Evolutionary conservation across 257 asterid species (phyloP).

Genomic region (Capsicum chinense): DNA sequence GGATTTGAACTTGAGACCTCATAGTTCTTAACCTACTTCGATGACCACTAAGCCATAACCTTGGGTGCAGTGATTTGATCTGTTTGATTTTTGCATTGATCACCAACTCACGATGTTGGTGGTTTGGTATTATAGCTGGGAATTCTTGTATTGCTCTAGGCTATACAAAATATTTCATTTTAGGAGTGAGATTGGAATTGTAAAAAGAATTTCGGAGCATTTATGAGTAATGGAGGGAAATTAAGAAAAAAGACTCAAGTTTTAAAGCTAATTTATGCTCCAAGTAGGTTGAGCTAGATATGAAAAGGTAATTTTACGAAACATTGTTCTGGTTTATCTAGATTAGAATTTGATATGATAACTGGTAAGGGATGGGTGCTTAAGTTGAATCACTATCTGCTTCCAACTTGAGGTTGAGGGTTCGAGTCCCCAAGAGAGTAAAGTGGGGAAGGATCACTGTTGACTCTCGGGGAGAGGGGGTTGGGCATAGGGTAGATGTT

Average conservation of each 20-base stretch:
- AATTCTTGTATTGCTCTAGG: not conserved
- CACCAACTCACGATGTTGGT: not conserved
- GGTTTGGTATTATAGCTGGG: not conserved
- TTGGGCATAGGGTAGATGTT: not conserved
- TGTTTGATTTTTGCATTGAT: not conserved
- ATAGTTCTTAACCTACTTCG: not conserved
- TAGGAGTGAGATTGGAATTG: not conserved
- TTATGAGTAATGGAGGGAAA: not conserved
- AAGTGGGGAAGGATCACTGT: not conserved
- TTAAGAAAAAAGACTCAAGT: not conserved
- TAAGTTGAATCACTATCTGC: not conserved
- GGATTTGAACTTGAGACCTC: not conserved
- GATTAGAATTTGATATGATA: not conserved
- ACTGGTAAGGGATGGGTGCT: not conserved
- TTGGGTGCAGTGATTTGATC: not conserved
- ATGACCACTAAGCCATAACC: not conserved
- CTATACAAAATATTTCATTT: not conserved
- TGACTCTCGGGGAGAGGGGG: not conserved
- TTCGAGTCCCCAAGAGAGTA: conserved; percentile 1
- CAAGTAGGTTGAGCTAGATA: not conserved
- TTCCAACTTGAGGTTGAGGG: not conserved
- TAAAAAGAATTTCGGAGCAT: not conserved
- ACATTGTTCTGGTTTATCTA: conserved; percentile 5
- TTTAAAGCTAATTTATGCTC: not conserved
- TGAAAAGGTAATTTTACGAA: not conserved